Evolutionary conservation across 371 early-diverging fungal genomes (phyloP), one percentile per base, ranked within the genome.

Genomic region (Nematocida parisii): DNA sequence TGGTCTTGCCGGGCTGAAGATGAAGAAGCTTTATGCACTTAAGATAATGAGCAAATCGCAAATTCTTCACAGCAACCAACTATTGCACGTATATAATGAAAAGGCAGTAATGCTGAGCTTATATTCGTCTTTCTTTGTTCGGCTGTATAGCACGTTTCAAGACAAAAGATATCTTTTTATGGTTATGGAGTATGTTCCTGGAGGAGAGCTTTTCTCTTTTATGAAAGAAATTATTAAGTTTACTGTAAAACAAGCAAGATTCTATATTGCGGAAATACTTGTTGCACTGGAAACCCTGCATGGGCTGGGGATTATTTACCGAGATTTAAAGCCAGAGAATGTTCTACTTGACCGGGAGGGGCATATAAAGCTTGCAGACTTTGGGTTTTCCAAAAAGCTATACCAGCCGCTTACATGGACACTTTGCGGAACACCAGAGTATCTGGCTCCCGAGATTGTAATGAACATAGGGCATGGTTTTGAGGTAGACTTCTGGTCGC

Each of bases 321-420:
- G 98, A 52, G 98, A 98, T 87, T 89, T 98, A 73, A 98, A 98
- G 85, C 97, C 98, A 15, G 97, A 97, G 84, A 96, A 96, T 86
- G 85, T 96, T 68, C 84, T 96, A 55, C 87, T 96, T 62, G 93
- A 92, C 83, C 86, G 88, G n/a, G 89, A 89, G 71, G 99, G 99
- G 3, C 94, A 97, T 86, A 93, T 97, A 84, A 94, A 95, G 88
- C 92, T 98, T 71, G 94, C 94, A 4, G 99, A 98, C 87, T 95
- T 98, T 89, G 99, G 99, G 1, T 96, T 97, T 89, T 95, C 97
- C 57, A 97, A 96, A 84, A 87, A 91, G 81, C 93, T 96, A 0
- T 77, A 66, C 62, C 91, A 92, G 6, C 93, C 93, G 84, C 67
- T 66, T 3, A 73, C 73, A 24, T 77, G 75, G 57, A 83, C 84